Evolutionary conservation across 345 rosid genomes (phyloP), one percentile per base, ranked within the genome.

Genomic region (Murraya koenigii): DNA sequence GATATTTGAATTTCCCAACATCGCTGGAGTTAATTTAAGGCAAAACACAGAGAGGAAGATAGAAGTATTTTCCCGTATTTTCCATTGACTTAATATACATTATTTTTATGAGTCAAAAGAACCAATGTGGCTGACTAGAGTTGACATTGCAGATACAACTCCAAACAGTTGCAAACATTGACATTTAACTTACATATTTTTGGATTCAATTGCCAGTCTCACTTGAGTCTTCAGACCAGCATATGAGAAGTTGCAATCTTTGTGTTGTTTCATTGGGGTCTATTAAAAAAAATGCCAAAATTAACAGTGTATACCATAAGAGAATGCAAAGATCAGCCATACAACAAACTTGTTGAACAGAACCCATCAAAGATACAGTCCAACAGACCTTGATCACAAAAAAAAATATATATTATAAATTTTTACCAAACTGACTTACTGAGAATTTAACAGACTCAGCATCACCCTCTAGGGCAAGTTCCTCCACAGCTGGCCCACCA

Each of bases 221-320:
- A 92, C 98, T 90, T 93, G 99, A 59, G 99, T 93, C 90, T 93
- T 95, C 88, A 95, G 84, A 79, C 99, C 98, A 77, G 99, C 97
- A 86, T 89, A 92, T 35, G 98, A 93, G 74, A 95, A 95, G 82
- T 95, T 95, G 87, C 97, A 92, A 78, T 93, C 93, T 84, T 91
- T 95, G 85, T 93, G 98, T 19, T 91, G 90, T 77, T 88, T 89
- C 99, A 93, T 93, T 38, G 97, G 95, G 66, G 87, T 87, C 99
- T 95, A 81, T 74, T 67, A 55, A 79, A 79, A 54, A 66, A 2
- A 63, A n/a, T 2, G 61, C 60, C 61, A 66, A 77, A 47, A n/a
- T 72, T 63, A 70, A 44, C 17, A 44, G 76, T 20, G 76, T 33
- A 47, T 32, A n/a, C n/a, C 15, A 58, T 47, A 58, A 70, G 22